Percentiles rank a stretch among this genome's conserved stretches.
These are phyloP conservation scores for Ziziphus jujuba DNA, from an alignment of 306 rosid genomes.

Conservation along the genomic window DNA sequence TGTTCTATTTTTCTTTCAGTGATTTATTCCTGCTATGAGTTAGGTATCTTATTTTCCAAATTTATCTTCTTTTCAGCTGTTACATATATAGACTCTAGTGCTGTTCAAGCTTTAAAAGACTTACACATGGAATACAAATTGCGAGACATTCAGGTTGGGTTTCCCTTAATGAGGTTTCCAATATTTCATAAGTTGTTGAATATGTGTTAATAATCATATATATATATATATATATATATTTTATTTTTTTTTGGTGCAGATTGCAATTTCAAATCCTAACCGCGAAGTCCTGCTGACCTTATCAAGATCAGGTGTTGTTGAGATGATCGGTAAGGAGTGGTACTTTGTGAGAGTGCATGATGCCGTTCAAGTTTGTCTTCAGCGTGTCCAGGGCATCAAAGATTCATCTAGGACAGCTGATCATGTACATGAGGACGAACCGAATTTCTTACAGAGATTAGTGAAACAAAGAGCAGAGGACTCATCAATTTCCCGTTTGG, in stretches of 20 bases:
- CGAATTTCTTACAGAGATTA: slow-evolving; percentile 42
- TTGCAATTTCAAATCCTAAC: slow-evolving; percentile 88
- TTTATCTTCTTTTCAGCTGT: slow-evolving; percentile 66
- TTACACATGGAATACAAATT: slow-evolving; percentile 82
- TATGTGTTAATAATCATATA: background rate
- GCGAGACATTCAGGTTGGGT: slow-evolving; percentile 78
- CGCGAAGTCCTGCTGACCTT: slow-evolving; percentile 76
- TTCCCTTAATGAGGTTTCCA: background rate
- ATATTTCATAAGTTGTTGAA: background rate
- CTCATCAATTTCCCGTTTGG: slow-evolving; percentile 46
- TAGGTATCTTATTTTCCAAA: slow-evolving; percentile 13
- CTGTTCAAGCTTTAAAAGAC: slow-evolving; percentile 90
- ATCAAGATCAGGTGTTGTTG: slow-evolving; percentile 71
- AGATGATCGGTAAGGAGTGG: slow-evolving; percentile 93
- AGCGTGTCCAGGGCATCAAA: slow-evolving; percentile 61
- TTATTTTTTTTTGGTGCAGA: slow-evolving; percentile 49
- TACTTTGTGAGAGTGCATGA: slow-evolving; percentile 96
- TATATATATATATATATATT: too few species aligned
- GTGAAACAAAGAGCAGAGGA: slow-evolving; percentile 49
- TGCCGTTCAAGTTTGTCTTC: slow-evolving; percentile 98
- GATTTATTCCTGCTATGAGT: too few species aligned
- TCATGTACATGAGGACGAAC: slow-evolving; percentile 35
- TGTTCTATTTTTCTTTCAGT: background rate
- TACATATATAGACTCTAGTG: slow-evolving; percentile 92
- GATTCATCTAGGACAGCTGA: slow-evolving; percentile 27